Conservation (phyloP, 1,284 basidiomycete species). For the Earliella scabrosa region DNA sequence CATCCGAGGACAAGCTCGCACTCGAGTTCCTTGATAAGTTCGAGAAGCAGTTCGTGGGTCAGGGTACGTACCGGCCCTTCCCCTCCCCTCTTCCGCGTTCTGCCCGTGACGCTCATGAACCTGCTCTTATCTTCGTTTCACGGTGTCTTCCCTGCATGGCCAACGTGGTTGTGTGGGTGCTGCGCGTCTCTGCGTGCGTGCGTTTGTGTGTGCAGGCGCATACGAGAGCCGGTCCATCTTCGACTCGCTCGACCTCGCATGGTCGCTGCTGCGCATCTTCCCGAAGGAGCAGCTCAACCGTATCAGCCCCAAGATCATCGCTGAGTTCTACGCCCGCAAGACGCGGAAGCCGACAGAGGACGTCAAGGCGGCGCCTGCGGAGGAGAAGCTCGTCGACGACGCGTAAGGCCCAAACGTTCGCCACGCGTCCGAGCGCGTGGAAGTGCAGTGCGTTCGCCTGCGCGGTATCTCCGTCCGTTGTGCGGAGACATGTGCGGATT, state of each 20-base stretch:
- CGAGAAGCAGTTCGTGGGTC: slow-evolving; percentile 93
- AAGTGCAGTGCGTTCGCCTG: neutral
- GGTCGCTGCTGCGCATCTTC: slow-evolving; percentile 97
- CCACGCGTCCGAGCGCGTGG: neutral
- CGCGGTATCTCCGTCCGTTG: slow-evolving; percentile 1
- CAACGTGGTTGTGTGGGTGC: neutral
- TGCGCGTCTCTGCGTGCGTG: neutral
- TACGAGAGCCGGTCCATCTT: slow-evolving; percentile 98
- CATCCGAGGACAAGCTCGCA: slow-evolving; percentile 91
- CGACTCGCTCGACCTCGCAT: slow-evolving; percentile 96
- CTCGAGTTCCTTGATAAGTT: slow-evolving; percentile 95
- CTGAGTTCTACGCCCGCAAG: slow-evolving; percentile 86
- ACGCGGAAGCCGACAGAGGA: slow-evolving; percentile 63
- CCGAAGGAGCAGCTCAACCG: slow-evolving; percentile 98
- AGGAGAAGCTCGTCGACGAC: slow-evolving; percentile 66
- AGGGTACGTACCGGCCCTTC: slow-evolving; percentile 57
- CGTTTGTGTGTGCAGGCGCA: slow-evolving; percentile 56
- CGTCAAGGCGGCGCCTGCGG: slow-evolving; percentile 46
- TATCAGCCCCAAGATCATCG: slow-evolving; percentile 90
- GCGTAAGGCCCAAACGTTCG: slow-evolving; percentile 22
- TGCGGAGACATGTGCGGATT: neutral
- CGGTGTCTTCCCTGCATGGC: neutral
- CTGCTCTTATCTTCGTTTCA: slow-evolving; percentile 7
- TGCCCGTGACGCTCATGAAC: slow-evolving; percentile 2
- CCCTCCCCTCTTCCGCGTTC: slow-evolving; percentile 9